Evolutionary conservation across 2,329 filamentous ascomycete genomes (phyloP).

Genomic region (Byssothecium circinans): DNA sequence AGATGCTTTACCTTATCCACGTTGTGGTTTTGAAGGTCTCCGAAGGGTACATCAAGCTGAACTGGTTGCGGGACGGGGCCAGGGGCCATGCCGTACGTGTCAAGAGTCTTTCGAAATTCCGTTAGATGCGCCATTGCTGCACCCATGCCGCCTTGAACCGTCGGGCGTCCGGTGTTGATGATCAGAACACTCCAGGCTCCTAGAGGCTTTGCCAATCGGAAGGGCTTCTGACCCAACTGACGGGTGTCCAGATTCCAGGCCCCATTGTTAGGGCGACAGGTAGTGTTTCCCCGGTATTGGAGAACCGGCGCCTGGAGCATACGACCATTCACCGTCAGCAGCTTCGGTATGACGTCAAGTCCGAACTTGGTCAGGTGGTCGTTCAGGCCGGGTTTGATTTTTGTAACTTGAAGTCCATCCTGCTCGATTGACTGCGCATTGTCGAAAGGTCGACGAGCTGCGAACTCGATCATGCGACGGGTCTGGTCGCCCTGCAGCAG

Average conservation of each 20-base stretch:
- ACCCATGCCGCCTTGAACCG: constrained; percentile 20
- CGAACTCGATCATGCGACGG: constrained; percentile 35
- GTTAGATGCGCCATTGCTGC: constrained; percentile 13
- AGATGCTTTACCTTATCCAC: constrained; percentile 56
- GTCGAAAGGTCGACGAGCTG: constrained; percentile 29
- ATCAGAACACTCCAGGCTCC: constrained; percentile 32
- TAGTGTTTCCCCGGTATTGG: constrained; percentile 53
- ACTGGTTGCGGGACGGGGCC: constrained; percentile 17
- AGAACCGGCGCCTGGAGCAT: constrained; percentile 65
- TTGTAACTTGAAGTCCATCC: constrained; percentile 29
- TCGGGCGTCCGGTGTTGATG: constrained; percentile 28
- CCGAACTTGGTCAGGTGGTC: constrained; percentile 56
- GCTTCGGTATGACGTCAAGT: constrained; percentile 59
- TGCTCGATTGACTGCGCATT: constrained; percentile 35
- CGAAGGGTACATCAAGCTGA: constrained; percentile 8
- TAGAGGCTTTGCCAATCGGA: constrained; percentile 23
- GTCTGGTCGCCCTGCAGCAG: constrained; percentile 33
- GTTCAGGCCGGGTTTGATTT: constrained; percentile 29
- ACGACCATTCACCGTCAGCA: constrained; percentile 74
- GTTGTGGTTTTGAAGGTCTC: constrained; percentile 23
- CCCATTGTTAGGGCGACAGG: constrained; percentile 52
- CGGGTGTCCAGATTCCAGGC: constrained; percentile 67
- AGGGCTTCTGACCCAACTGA: constrained; percentile 28
- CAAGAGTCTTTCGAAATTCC: constrained; percentile 20
- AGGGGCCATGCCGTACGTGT: constrained; percentile 27